Evolutionary conservation across 2,329 filamentous ascomycete species (phyloP), one percentile per base, ranked within the genome.

Genomic region (Fusarium sp.): DNA sequence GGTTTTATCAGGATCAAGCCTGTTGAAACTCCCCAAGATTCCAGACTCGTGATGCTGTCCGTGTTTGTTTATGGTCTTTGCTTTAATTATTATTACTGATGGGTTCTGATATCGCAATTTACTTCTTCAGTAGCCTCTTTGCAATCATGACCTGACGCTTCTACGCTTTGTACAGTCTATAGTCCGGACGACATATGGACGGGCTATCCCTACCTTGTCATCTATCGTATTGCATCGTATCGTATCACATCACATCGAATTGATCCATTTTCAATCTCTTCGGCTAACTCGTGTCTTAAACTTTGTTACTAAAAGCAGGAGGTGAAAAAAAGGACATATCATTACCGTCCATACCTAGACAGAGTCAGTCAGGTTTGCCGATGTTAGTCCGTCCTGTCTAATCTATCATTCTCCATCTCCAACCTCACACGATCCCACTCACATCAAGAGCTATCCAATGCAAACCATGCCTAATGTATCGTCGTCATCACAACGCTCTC

Each of bases 1-100:
- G 47, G 52, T 64, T 49, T 54, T 72, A 58, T 66, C 60, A 66
- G 70, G 70, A 73, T 73, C 39, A 67, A 65, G 70, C 70, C 59
- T 73, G 71, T 66, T 67, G 35, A 41, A 28, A 52, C 33, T 26
- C 47, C 36, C 31, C 26, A 48, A 48, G 13, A 60, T 45, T 35
- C 28, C 54, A 63, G 24, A 47, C 28, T 42, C 31, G 31, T 60
- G 35, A 48, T 49, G 26, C 20, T 38, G 56, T 70, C 66, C 66
- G 63, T 70, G 66, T 59, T 49, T 63, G 44, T 58, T 55, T 31
- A 42, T 68, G 68, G 58, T 59, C 65, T 62, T 61, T 63, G 66
- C 66, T 57, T 63, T 58, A 18, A 66, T 48, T 48, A 22, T 70
- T 48, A 48, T 73, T 73, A 54, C 49, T 58, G 45, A 66, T 52